These are phyloP conservation scores for Trametes versicolor DNA, from an alignment of 1,284 basidiomycete species.

Conservation along the genomic window DNA sequence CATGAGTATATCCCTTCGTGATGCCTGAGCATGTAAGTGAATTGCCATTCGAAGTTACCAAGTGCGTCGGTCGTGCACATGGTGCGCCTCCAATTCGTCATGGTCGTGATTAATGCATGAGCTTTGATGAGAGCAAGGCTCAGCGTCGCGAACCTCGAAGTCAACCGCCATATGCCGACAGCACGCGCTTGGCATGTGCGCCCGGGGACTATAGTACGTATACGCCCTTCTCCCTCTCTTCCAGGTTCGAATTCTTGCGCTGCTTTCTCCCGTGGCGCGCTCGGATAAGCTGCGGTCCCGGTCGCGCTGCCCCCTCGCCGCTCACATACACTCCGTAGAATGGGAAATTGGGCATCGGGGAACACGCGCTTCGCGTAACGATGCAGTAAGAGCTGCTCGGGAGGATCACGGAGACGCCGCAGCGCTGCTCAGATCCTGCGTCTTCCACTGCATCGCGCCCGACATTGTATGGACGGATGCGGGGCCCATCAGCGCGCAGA, in stretches of 20 bases:
- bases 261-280: background rate
- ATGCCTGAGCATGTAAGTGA: too few relatives aligned
- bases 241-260: conserved; percentile 1
- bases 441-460: conserved; percentile 3
- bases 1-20: too few relatives aligned
- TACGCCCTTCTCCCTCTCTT: background rate
- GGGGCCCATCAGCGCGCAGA: background rate
- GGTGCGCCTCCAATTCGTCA: too few relatives aligned
- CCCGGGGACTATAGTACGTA: background rate
- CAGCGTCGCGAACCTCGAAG: too few relatives aligned
- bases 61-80: too few relatives aligned
- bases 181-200: background rate
- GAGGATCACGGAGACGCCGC: background rate
- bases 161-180: background rate
- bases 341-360: background rate
- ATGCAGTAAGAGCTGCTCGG: background rate
- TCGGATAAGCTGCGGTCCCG: background rate
- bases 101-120: too few relatives aligned
- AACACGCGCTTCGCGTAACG: background rate
- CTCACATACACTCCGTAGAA: background rate
- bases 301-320: background rate
- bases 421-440: background rate
- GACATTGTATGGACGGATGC: background rate
- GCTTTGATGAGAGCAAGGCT: too few relatives aligned
- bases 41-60: too few relatives aligned